Conservation (phyloP, 2,329 filamentous ascomycete species). For the Rhynchosporium agropyri region DNA sequence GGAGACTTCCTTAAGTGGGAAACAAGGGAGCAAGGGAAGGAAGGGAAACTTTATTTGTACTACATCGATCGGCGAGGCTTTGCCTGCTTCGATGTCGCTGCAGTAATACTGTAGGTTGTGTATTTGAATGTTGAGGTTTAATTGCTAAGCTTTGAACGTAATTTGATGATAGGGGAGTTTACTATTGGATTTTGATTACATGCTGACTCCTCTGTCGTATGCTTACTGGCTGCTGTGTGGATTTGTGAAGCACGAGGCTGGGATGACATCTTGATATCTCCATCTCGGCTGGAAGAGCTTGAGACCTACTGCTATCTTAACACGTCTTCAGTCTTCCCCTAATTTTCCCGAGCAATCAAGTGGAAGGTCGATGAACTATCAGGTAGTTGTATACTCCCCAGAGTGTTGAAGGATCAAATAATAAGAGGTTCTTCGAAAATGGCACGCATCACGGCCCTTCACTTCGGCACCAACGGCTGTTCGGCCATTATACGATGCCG, state of each 20-base stretch:
- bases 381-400: too few relatives aligned
- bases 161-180: background rate
- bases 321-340: background rate
- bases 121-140: too few relatives aligned
- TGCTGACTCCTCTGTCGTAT: background rate
- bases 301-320: background rate
- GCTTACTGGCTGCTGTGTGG: background rate
- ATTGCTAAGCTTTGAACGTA: too few relatives aligned
- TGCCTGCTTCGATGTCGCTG: background rate
- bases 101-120: too few relatives aligned
- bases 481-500: background rate
- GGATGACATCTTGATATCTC: background rate
- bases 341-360: too few relatives aligned
- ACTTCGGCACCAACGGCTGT: background rate
- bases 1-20: too few relatives aligned
- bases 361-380: too few relatives aligned
- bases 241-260: slow-evolving; percentile 2
- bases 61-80: slow-evolving; percentile 7
- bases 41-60: slow-evolving; percentile 7
- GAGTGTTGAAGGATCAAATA: too few relatives aligned
- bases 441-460: background rate
- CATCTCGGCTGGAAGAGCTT: background rate
- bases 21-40: too few relatives aligned
- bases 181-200: background rate
- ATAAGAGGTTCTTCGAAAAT: too few relatives aligned